Evolutionary conservation across 805 yeast genomes (phyloP).

Genomic region (Kazachstania martiniae): DNA sequence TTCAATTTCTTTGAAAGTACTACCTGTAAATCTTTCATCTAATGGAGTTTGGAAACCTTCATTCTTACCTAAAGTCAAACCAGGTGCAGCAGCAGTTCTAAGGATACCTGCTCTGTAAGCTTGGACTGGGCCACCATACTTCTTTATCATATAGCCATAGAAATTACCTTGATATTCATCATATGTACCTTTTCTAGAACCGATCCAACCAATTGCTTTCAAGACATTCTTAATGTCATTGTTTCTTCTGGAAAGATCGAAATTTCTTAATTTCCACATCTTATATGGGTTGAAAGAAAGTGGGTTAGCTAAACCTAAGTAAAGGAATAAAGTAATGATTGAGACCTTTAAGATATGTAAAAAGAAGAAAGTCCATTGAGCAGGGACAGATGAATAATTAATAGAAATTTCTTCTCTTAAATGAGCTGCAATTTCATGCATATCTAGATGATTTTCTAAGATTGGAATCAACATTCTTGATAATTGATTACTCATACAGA

Average conservation of each 20-base stretch:
- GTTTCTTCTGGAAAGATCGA: conserved; percentile 18
- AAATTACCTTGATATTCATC: conserved; percentile 62
- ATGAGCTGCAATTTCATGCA: conserved; percentile 33
- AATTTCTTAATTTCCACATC: conserved; percentile 24
- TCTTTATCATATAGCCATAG: conserved; percentile 51
- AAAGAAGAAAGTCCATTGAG: conserved; percentile 58
- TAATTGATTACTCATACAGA: conserved; percentile 58
- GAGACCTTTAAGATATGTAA: conserved; percentile 58
- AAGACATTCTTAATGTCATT: conserved; percentile 34
- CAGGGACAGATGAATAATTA: conserved; percentile 30
- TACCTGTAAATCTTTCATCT: conserved; percentile 28
- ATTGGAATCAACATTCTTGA: conserved; percentile 27
- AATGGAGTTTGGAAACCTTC: conserved; percentile 73
- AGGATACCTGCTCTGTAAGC: conserved; percentile 70
- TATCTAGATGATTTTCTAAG: conserved; percentile 27
- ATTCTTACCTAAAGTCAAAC: conserved; percentile 54
- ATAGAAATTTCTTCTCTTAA: conserved; percentile 40
- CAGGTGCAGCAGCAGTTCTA: conserved; percentile 44
- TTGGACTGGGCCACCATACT: conserved; percentile 63
- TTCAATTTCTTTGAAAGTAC: conserved; percentile 30
- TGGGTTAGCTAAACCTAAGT: conserved; percentile 76
- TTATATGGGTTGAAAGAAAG: conserved; percentile 35
- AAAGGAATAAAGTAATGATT: conserved; percentile 45
- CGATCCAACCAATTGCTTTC: conserved; percentile 84
- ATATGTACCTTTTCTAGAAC: conserved; percentile 61